A percentile compares a stretch with the other conserved stretches of the same genome.
Evolutionary conservation across 495 filamentous ascomycete genomes (phyloP).

Genomic region (Aspergillus ostianus): DNA sequence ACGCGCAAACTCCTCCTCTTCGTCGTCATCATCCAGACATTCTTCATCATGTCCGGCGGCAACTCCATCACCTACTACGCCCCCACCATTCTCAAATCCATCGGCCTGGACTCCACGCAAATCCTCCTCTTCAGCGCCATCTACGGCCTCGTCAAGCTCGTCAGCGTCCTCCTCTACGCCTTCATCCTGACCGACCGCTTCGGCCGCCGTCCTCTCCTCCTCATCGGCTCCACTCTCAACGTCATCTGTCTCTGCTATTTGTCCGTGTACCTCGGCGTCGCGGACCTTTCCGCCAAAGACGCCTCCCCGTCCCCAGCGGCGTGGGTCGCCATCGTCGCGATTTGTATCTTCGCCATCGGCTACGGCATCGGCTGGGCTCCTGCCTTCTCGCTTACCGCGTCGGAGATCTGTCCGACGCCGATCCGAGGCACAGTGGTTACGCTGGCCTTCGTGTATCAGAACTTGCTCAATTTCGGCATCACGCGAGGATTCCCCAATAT

Average conservation of each 20-base stretch:
- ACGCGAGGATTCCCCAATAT: constrained; percentile 23
- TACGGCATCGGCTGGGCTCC: constrained; percentile 27
- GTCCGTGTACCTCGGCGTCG: constrained; percentile 19
- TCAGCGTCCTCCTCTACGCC: constrained; percentile 24
- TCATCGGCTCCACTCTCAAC: constrained; percentile 24
- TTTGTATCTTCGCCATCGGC: constrained; percentile 25
- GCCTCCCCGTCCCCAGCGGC: constrained; percentile 17
- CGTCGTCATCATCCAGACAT: constrained; percentile 64
- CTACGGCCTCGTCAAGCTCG: constrained; percentile 25
- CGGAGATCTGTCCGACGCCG: constrained; percentile 24
- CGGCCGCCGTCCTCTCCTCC: constrained; percentile 24
- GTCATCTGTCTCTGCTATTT: constrained; percentile 20
- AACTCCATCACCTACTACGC: constrained; percentile 71
- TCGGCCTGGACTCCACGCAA: constrained; percentile 54
- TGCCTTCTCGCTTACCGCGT: constrained; percentile 22
- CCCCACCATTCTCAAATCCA: constrained; percentile 62
- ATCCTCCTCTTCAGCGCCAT: constrained; percentile 25
- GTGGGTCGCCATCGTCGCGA: constrained; percentile 25
- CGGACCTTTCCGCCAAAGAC: constrained; percentile 6
- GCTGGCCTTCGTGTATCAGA: constrained; percentile 25
- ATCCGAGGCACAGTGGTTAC: constrained; percentile 20
- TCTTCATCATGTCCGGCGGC: constrained; percentile 65
- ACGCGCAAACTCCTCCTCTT: constrained; percentile 44
- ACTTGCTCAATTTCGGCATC: constrained; percentile 26
- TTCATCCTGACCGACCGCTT: constrained; percentile 23